Base-by-base conservation (phyloP, 768 basidiomycete species). In the Trametes villosa region DNA sequence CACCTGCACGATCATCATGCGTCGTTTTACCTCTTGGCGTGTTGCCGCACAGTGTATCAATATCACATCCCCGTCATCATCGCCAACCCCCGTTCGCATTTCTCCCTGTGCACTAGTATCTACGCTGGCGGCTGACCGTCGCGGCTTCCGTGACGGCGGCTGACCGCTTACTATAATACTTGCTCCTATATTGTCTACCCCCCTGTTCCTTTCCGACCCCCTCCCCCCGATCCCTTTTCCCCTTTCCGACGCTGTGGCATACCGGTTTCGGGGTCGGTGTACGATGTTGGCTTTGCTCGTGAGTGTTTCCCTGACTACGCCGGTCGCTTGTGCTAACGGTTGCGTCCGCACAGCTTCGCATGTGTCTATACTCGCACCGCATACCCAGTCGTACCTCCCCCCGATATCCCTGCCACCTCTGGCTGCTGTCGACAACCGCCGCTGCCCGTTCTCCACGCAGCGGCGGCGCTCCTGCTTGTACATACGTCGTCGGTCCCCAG, bases 1-100 rank as follows among this genome's bases (percentile, higher is more conserved):
- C 53, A 17, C 41, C 22, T 55, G 60, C 57, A 60, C 57, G 50
- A 48, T 54, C 48, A 20, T 55, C 26, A 53, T 53, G 55, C 59
- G 41, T 54, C 53, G 24, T 60, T 44, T 42, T 46, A 17, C 36
- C 36, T 13, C 29, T 51, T 57, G 50, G 64, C 56, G 48, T 60
- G 59, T 65, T 60, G 64, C 64, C 61, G 56, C 64, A 60, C 60
- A 65, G 60, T 65, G 64, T 65, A 65, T 65, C 64, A 65, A 62
- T 65, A 65, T 64, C 58, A 56, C 63, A 20, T 58, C 44, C 44
- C 41, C 47, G 54, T 45, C 57, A 56, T 34, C 60, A 60, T 59
- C 60, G 64, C 60, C 64, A 62, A 26, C 36, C 50, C 45, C 48
- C 44, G n/a, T 53, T 53, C 40, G 52, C 55, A 33, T 61, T 54